Evolutionary conservation across 2,329 filamentous ascomycete genomes (phyloP).

Genomic region (Sarocladium strictum): DNA sequence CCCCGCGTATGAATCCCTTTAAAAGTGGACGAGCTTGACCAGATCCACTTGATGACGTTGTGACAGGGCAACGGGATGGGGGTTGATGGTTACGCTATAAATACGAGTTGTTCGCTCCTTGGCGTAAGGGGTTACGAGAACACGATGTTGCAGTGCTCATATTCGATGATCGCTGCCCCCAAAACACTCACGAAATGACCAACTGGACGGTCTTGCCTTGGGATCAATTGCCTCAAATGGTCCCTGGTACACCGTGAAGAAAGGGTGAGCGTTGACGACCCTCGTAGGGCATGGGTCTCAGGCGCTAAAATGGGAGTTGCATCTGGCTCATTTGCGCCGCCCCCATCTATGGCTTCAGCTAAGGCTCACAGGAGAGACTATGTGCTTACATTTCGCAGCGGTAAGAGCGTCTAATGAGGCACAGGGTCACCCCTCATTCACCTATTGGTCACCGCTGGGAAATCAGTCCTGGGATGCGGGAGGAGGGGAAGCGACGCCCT

Average conservation of each 20-base stretch:
- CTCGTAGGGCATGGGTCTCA: not conserved
- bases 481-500: not conserved
- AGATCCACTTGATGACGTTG: not conserved
- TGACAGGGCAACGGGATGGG: not conserved
- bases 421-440: not conserved
- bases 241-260: too few species aligned
- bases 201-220: too few species aligned
- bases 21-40: not conserved
- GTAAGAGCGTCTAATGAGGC: not conserved
- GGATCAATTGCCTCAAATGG: too few species aligned
- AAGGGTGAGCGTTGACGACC: not conserved
- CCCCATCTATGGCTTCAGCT: not conserved
- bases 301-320: too few species aligned
- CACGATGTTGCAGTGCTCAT: too few species aligned
- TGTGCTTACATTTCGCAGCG: not conserved
- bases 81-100: not conserved
- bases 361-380: not conserved
- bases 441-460: slow-evolving; percentile 1
- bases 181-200: too few species aligned
- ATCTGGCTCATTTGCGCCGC: too few species aligned
- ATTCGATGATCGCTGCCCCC: too few species aligned
- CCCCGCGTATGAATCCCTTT: not conserved
- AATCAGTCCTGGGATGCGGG: not conserved
- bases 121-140: not conserved
- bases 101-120: not conserved